Conservation (phyloP, 2,329 filamentous ascomycete species). For the Lasiodiplodia hormozganensis region DNA sequence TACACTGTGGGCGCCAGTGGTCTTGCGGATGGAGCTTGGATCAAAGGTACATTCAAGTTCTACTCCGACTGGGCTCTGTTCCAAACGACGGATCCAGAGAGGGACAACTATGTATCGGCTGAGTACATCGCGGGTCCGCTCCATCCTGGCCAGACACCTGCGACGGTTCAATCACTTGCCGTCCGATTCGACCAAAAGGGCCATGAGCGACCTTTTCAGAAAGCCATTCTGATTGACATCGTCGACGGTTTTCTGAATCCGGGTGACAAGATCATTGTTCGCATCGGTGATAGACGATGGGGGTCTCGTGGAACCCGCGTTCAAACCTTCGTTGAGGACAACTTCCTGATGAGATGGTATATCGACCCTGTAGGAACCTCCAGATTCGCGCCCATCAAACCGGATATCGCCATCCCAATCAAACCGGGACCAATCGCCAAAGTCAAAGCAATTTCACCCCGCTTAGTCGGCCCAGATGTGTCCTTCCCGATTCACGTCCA, state of each 20-base stretch:
- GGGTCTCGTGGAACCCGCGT: conserved; percentile 42
- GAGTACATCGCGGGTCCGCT: conserved; percentile 41
- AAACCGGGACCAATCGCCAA: conserved; percentile 33
- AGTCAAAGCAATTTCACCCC: conserved; percentile 36
- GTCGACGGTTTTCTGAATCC: conserved; percentile 49
- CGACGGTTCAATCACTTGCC: conserved; percentile 43
- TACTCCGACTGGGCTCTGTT: conserved; percentile 49
- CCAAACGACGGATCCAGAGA: conserved; percentile 41
- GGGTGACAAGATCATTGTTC: conserved; percentile 44
- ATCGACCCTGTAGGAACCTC: conserved; percentile 49
- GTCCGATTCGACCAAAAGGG: conserved; percentile 50
- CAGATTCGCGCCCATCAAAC: conserved; percentile 44
- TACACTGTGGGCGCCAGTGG: conserved; percentile 43
- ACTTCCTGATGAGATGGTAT: conserved; percentile 46
- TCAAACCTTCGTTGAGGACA: conserved; percentile 47
- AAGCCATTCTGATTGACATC: conserved; percentile 38
- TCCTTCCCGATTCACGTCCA: background rate
- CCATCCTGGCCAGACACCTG: conserved; percentile 40
- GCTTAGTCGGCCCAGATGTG: conserved; percentile 12
- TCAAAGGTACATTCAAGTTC: conserved; percentile 50
- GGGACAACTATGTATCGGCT: conserved; percentile 38
- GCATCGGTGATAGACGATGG: conserved; percentile 44
- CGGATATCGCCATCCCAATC: conserved; percentile 39
- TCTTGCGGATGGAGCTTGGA: conserved; percentile 47
- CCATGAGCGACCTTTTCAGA: conserved; percentile 48